Evolutionary conservation across 1,284 basidiomycete species (phyloP), one percentile per base, ranked within the genome.

Genomic region (Ganoderma boninense): DNA sequence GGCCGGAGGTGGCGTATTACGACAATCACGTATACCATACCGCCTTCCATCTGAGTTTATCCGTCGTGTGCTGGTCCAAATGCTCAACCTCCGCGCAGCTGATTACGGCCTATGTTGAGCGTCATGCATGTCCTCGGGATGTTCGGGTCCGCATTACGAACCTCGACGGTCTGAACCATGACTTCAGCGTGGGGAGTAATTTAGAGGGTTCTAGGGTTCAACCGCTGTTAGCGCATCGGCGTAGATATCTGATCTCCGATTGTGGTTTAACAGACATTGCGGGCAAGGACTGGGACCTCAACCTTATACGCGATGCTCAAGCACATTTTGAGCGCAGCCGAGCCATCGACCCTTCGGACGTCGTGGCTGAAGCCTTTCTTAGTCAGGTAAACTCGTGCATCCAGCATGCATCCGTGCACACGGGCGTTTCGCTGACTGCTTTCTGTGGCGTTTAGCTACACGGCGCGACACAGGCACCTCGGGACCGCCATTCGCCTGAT

Each of bases 321-420:
- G 81, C 84, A 8, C 90, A 92, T 77, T 84, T 95, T 52, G 88
- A 90, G 74, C 89, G 89, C 57, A 89, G 91, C 44, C 84, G 84
- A 71, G 75, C 80, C 3, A 79, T 94, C 56, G 91, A 94, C 73
- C 84, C 87, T 13, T 83, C 86, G n/a, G 91, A 91, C 67, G 73
- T 77, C 11, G 83, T 92, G 6, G 86, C 87, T 8, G 81, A 82
- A 62, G 81, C 82, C 0, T 90, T 90, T 79, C 76, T 89, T 61
- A 77, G 82, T 62, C 86, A 89, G 84, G 91, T 91, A 78, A 69
- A 64, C 62, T 26, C 3, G 13, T 49, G 13, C 67, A 32, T n/a
- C 65, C 65, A 43, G 32, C 57, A 67, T 20, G 26, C 65, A 46
- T 65, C 46, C 43, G 52, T 57, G 43, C n/a, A 54, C 40, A 8